These are phyloP conservation scores for Lasiodiplodia citricola DNA, from an alignment of 2,329 filamentous ascomycete genomes.

Conservation along the genomic window DNA sequence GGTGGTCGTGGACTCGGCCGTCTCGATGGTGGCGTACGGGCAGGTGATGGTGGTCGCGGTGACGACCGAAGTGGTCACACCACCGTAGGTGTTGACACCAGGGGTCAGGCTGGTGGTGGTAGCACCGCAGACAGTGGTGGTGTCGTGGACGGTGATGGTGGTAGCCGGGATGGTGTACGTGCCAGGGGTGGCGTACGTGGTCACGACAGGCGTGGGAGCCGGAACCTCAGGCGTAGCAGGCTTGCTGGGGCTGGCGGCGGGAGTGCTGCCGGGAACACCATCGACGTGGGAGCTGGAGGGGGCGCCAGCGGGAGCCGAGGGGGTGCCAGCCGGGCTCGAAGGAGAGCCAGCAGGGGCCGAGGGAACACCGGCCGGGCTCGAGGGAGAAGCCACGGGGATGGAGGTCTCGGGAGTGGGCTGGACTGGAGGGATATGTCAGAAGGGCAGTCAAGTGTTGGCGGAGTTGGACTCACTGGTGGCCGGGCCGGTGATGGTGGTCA, in stretches of 20 bases:
- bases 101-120: slow-evolving; percentile 65
- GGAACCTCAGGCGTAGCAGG: slow-evolving; percentile 35
- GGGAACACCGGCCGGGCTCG: slow-evolving; percentile 29
- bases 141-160: slow-evolving; percentile 70
- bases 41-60: slow-evolving; percentile 71
- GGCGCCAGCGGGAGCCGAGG: background rate
- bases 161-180: slow-evolving; percentile 77
- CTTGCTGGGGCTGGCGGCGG: slow-evolving; percentile 30
- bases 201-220: slow-evolving; percentile 51
- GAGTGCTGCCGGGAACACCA: background rate
- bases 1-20: slow-evolving; percentile 63
- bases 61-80: slow-evolving; percentile 73
- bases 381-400: slow-evolving; percentile 3
- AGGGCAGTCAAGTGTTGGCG: background rate
- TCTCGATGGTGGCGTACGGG: slow-evolving; percentile 70
- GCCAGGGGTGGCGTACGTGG: slow-evolving; percentile 68
- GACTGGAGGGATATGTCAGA: slow-evolving; percentile 13
- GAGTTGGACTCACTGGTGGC: slow-evolving; percentile 61
- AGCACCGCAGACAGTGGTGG: slow-evolving; percentile 70
- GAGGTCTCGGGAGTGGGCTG: slow-evolving; percentile 19
- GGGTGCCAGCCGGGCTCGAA: background rate
- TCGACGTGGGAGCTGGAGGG: background rate
- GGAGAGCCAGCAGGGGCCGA: background rate
- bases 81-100: slow-evolving; percentile 72
- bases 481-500: slow-evolving; percentile 71